Evolutionary conservation across 768 basidiomycete species (phyloP), one percentile per base, ranked within the genome.

Genomic region (Phlegmacium glaucopus): DNA sequence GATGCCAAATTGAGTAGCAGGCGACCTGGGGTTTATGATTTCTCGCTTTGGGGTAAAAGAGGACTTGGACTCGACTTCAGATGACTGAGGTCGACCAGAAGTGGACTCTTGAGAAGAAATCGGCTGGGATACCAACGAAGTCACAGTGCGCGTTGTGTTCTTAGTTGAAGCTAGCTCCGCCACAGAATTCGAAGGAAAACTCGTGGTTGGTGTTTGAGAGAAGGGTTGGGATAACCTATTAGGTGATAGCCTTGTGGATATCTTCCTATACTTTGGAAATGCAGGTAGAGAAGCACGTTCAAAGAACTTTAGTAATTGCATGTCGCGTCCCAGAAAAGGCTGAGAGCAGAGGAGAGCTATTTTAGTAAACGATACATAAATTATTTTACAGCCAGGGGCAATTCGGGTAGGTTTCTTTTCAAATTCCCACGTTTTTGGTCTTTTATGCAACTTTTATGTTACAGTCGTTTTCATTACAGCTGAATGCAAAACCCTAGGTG

Each of bases 301-400:
- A 16, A 45, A 25, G 22, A 30, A 37, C 30, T 26, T 46, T 30
- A 35, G 47, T 41, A 49, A 18, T 48, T 46, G 55, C 50, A 50
- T 53, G 30, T 49, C 43, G 47, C 11, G 12, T 18, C 10, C 13
- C 11, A 17, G 5, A 30, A 16, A 22, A 22, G 2, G 22, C 22
- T 3, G 22, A 22, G 5, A 22, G 22, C 22, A 12, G 26, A 26
- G 37, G 4, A 37, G 35, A 4, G n/a, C n/a, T n/a, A n/a, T n/a
- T n/a, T n/a, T n/a, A n/a, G n/a, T n/a, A n/a, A n/a, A n/a, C n/a
- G n/a, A n/a, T n/a, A n/a, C n/a, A n/a, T n/a, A n/a, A n/a, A n/a
- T n/a, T n/a, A n/a, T n/a, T n/a, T n/a, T n/a, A n/a, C n/a, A n/a
- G n/a, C n/a, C n/a, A n/a, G n/a, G n/a, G n/a, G n/a, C n/a, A n/a